Evolutionary conservation across 495 filamentous ascomycete species (phyloP), one percentile per base, ranked within the genome.

Genomic region (Aspergillus leporis): DNA sequence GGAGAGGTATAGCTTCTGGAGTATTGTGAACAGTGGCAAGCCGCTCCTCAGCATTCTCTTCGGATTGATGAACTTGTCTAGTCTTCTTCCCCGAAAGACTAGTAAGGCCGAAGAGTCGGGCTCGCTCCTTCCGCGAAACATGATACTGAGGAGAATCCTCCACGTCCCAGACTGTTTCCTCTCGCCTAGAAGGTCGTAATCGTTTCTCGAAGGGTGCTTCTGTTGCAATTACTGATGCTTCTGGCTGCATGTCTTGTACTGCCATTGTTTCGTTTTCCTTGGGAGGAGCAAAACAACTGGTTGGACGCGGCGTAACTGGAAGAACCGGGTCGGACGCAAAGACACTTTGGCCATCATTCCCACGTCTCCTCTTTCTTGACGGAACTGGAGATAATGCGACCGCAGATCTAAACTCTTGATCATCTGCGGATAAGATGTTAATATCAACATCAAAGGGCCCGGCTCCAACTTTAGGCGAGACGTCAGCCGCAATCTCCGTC

Each of bases 401-500:
- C 28, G 75, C 59, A 9, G 68, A 63, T 25, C 67, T 70, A 53
- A 78, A 81, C 28, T 80, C 73, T 16, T 66, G 56, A 53, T 82
- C 80, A 1, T 81, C 78, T 2, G 68, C 70, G 0, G 71, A 76
- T 23, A 81, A 66, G 12, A 81, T 67, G 19, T 69, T 69, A 38
- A 81, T 68, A 18, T 75, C 70, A 8, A 79, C 49, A 41, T 80
- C 78, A n/a, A 73, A 71, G 13, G 59, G 61, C 32, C 64, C 66
- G 12, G 57, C 65, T 23, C 65, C 67, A 40, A 72, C 68, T 31
- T 73, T 68, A 3, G 79, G 79, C 6, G 78, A 77, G 40, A 65
- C 66, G 40, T 81, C 76, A 0, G 70, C 70, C 5, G 74, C 77
- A 61, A 83, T 81, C 21, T 81, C 76, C 8, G 76, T 75, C 50